Evolutionary conservation across 345 rosid genomes (phyloP), one percentile per base, ranked within the genome.

Genomic region (Cardiospermum halicacabum): DNA sequence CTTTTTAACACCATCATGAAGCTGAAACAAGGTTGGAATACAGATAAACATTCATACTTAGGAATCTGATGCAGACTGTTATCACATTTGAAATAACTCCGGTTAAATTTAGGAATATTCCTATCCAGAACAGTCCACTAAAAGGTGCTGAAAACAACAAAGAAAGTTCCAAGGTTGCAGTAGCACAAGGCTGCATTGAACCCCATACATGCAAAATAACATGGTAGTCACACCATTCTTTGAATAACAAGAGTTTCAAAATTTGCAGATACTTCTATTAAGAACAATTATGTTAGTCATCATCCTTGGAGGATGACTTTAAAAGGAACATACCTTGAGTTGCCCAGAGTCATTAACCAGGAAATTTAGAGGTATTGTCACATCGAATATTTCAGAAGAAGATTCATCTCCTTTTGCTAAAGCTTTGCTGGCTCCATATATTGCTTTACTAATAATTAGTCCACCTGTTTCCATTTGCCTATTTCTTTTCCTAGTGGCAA

Each of bases 1-100:
- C 74, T 95, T 91, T 78, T 86, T 91, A 64, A 95, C 84, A 66
- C 99, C 96, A 37, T 83, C 84, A 21, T 95, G 99, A 80, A 95
- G 96, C 91, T 86, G 84, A 75, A 56, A 10, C 47, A 37, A 72
- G 21, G 30, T 25, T 18, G 11, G 51, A 47, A 47, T 45, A 27
- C 31, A 22, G 62, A 65, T 18, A 43, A 47, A 10, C 40, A 22
- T 49, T 13, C 25, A 11, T 58, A n/a, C 12, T 39, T 37, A 57
- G 11, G 1, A 47, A 47, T 9, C 24, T 47, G 51, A 47, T 16
- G 22, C n/a, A 47, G 24, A 19, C 9, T 47, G 51, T 21, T 4
- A 2, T 21, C 24, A 47, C n/a, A 47, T 47, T 13, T 47, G 19
- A 47, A 45, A n/a, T 22, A 45, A 18, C 22, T 45, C 11, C 18